Evolutionary conservation across 1,284 basidiomycete genomes (phyloP), one percentile per base, ranked within the genome.

Genomic region (Papiliotrema fonsecae): DNA sequence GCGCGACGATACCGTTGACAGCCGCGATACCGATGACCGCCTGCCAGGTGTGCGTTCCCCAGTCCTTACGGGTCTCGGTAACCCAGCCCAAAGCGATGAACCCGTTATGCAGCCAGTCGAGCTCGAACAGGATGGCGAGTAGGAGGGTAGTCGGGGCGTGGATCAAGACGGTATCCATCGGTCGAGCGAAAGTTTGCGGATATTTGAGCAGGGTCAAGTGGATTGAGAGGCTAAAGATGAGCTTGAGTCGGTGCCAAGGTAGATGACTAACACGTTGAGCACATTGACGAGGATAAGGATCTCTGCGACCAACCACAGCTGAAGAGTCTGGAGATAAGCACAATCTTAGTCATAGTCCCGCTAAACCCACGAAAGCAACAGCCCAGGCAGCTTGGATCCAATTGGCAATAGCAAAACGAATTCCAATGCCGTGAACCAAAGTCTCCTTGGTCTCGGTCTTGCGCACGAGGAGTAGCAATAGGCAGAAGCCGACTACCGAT

Each of bases 301-400:
- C 50, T 69, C 71, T 5, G 71, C 68, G 4, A 64, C 67, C 32
- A 61, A 43, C 58, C 73, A 73, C 55, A 68, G 62, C 51, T 72
- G 65, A 16, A 75, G 58, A 5, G 66, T 71, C 71, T 74, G 35
- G n/a, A 51, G 13, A 22, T 34, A 5, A 37, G 31, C 26, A 5
- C 11, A 13, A 39, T 18, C 16, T 21, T 13, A 19, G 19, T 4
- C 6, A 45, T n/a, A 30, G 21, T 32, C 6, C 1, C 6, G n/a
- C 13, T 6, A 2, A 3, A 61, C 79, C 28, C 58, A 89, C 86
- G 81, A 86, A 92, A 55, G 84, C 77, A 35, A 92, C 79, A 0
- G 86, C 86, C 87, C 88, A 93, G 3, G 81, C 70, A 0, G 86
- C 88, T 80, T 89, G 85, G 6, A 86, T 61, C 79, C 87, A 85